These are phyloP conservation scores for Heterotrichella gracilis DNA, from an alignment of 352 stramenopile species.

Conservation along the genomic window DNA sequence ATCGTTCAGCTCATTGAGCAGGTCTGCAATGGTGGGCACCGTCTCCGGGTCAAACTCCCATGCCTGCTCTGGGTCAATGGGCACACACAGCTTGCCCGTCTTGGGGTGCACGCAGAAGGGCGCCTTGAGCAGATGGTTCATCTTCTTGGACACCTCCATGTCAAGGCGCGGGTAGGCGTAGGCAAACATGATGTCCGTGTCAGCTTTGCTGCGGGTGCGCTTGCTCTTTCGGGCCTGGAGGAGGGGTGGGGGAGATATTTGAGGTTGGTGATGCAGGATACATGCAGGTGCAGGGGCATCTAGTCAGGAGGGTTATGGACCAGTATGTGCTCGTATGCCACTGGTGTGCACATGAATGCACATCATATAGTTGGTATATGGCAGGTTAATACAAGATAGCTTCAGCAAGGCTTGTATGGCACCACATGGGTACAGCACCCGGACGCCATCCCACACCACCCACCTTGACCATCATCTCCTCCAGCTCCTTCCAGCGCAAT, in stretches of 20 bases:
- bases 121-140: conserved; percentile 97
- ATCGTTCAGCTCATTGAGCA: conserved; percentile 14
- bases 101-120: conserved; percentile 92
- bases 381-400: too few relatives aligned
- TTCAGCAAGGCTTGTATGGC: too few relatives aligned
- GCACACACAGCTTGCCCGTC: conserved; percentile 69
- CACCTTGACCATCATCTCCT: too few relatives aligned
- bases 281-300: too few relatives aligned
- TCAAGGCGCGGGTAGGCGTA: conserved; percentile 86
- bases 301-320: too few relatives aligned
- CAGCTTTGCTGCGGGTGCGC: not conserved
- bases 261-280: conserved; percentile 25
- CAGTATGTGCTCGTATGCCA: too few relatives aligned
- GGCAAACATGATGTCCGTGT: conserved; percentile 44
- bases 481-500: too few relatives aligned
- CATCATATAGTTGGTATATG: too few relatives aligned
- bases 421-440: too few relatives aligned
- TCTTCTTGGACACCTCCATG: conserved; percentile 95
- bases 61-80: conserved; percentile 42
- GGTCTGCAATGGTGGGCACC: conserved; percentile 26
- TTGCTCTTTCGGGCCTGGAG: conserved; percentile 33
- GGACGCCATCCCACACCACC: too few relatives aligned
- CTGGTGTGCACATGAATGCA: too few relatives aligned
- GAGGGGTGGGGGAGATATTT: conserved; percentile 60
- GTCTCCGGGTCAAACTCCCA: conserved; percentile 43